Evolutionary conservation across 202 grass and related monocot species (phyloP).

Genomic region (Setaria viridis): DNA sequence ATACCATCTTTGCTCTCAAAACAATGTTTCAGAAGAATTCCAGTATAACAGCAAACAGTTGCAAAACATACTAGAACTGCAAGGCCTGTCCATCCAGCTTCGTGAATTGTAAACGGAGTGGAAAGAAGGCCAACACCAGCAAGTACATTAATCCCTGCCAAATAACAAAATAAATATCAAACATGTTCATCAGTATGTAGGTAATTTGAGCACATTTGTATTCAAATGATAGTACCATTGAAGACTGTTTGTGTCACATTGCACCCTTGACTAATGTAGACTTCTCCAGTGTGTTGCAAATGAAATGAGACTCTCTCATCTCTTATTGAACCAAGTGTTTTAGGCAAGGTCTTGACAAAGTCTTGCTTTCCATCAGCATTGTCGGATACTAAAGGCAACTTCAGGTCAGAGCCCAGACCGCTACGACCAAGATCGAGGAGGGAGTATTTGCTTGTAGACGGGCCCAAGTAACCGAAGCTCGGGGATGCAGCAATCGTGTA

Average conservation of each 20-base stretch:
- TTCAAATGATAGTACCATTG: constrained; percentile 65
- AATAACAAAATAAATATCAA: constrained; percentile 34
- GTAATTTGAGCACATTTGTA: background rate
- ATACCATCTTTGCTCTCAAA: constrained; percentile 95
- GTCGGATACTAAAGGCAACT: constrained; percentile 69
- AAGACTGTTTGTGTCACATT: constrained; percentile 93
- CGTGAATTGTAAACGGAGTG: constrained; percentile 77
- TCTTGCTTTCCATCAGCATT: constrained; percentile 55
- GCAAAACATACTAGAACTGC: constrained; percentile 76
- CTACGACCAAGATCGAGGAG: constrained; percentile 58
- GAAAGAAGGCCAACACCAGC: constrained; percentile 94
- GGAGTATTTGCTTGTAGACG: constrained; percentile 65
- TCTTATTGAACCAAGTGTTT: constrained; percentile 52
- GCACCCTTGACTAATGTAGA: constrained; percentile 71
- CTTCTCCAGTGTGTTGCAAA: constrained; percentile 64
- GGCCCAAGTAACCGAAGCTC: constrained; percentile 78
- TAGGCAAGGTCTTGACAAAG: constrained; percentile 48
- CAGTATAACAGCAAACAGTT: constrained; percentile 80
- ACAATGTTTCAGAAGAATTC: constrained; percentile 82
- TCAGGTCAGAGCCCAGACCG: constrained; percentile 63
- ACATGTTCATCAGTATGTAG: constrained; percentile 9
- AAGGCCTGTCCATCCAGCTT: constrained; percentile 86
- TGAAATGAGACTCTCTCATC: constrained; percentile 65
- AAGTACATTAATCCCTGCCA: constrained; percentile 83
- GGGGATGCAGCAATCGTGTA: constrained; percentile 92